phyloP scores from a whole-genome alignment of 768 basidiomycete species.

The Suillus ampliporus region DNA sequence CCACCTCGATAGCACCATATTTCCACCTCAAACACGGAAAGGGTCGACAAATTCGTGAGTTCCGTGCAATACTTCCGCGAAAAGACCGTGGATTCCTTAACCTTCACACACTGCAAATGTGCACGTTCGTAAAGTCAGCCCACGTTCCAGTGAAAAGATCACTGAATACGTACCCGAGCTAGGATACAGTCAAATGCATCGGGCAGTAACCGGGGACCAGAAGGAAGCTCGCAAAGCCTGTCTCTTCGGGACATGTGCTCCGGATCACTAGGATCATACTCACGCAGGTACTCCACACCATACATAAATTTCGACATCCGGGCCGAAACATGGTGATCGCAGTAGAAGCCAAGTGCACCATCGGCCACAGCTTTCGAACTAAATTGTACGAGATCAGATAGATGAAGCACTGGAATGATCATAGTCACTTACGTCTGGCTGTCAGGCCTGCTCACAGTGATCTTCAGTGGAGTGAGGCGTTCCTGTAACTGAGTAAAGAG shows the following conservation, averaged over 20 bases:
- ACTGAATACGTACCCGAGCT: constrained; percentile 54
- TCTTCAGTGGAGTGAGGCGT: constrained; percentile 56
- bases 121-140: constrained; percentile 17
- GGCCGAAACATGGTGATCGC: constrained; percentile 83
- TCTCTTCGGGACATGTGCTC: constrained; percentile 70
- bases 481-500: constrained; percentile 78
- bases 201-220: constrained; percentile 76
- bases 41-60: constrained; percentile 73
- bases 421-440: constrained; percentile 67
- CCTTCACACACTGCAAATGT: constrained; percentile 60
- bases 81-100: constrained; percentile 83
- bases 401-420: constrained; percentile 12
- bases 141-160: constrained; percentile 5
- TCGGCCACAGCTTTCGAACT: constrained; percentile 88
- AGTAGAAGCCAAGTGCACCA: constrained; percentile 84
- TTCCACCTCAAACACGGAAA: constrained; percentile 84
- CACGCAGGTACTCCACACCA: constrained; percentile 78
- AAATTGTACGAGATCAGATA: constrained; percentile 16
- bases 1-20: constrained; percentile 87
- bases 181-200: constrained; percentile 87
- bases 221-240: constrained; percentile 75
- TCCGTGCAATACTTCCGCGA: constrained; percentile 85
- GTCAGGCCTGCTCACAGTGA: constrained; percentile 77
- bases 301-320: constrained; percentile 84
- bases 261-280: constrained; percentile 65